phyloP scores from a whole-genome alignment of 202 grass and related monocot genomes.

The Zizania palustris region DNA sequence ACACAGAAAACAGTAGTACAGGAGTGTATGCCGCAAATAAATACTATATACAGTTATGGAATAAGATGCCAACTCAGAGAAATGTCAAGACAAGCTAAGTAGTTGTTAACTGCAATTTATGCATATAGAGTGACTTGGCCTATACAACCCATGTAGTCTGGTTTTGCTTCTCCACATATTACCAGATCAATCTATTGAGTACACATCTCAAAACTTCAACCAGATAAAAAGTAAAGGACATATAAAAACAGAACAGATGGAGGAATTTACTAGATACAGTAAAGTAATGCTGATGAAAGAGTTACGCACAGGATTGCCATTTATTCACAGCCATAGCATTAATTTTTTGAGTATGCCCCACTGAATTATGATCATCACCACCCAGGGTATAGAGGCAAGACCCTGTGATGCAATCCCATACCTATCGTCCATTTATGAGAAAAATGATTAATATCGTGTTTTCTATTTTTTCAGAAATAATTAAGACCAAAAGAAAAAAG shows the following conservation, averaged over 20 bases:
- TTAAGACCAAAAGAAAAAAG: conserved; percentile 34
- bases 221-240: conserved; percentile 5
- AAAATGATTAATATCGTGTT: conserved; percentile 33
- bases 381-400: conserved; percentile 96
- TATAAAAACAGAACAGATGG: neutral
- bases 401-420: conserved; percentile 98
- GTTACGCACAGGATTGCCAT: conserved; percentile 91
- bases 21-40: too few relatives aligned
- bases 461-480: conserved; percentile 14
- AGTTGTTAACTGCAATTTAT: neutral
- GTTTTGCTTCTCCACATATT: neutral
- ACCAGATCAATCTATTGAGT: conserved; percentile 5
- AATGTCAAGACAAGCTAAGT: neutral
- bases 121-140: neutral
- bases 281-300: conserved; percentile 13
- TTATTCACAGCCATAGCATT: conserved; percentile 97
- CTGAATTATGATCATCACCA: conserved; percentile 60
- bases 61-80: too few relatives aligned
- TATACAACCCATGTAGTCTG: neutral
- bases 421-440: conserved; percentile 57
- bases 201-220: conserved; percentile 4
- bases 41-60: too few relatives aligned
- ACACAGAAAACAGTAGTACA: neutral
- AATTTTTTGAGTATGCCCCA: conserved; percentile 83
- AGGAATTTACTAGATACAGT: conserved; percentile 14